Base-by-base conservation (phyloP, 2,329 filamentous ascomycete species). In the Penicillium hesseltinei region DNA sequence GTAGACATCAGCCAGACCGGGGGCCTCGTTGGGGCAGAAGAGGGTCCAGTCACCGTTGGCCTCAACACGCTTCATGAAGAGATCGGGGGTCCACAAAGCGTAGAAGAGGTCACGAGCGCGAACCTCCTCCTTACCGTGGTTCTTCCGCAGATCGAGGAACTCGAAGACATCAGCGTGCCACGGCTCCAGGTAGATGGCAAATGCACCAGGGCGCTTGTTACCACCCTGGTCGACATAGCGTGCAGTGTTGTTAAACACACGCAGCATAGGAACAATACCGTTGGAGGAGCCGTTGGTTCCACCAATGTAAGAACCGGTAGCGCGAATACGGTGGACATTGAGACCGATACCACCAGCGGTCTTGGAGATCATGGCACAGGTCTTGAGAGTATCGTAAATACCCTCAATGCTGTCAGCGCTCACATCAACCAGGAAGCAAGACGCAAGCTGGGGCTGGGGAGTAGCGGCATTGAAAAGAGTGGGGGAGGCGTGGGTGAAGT, bases 21-120 rank as follows among this genome's bases (percentile, higher is more conserved):
- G 90, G 71, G 91, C 94, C 78, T 99, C 94, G 71, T 95, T 95
- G 62, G 94, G 94, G 78, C 94, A 99, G 89, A 99, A 96, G 43
- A 99, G 83, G 19, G 94, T 97, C 94, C 94, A 99, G 59, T 94
- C 89, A 56, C 86, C 89, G 76, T 99, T 99, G 82, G 91, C 88
- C 80, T 99, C 92, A 56, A 99, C 93, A 75, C 94, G 92, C 84
- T 96, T 96, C 94, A 99, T 99, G 86, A 99, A 99, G 45, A 99
- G 85, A 81, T 99, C 94, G 17, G 94, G 92, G 57, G 97, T 97
- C 94, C 94, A 99, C 50, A 99, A 84, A 59, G 93, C 94, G 62
- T 96, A 91, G 86, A 99, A 99, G 51, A 99, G 84, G 76, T 99
- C 94, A 73, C 94, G 92, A 63, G 94, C 94, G 70, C 94, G 92